Evolutionary conservation across 805 yeast species (phyloP).

Genomic region (Cyberlindnera suaveolens): DNA sequence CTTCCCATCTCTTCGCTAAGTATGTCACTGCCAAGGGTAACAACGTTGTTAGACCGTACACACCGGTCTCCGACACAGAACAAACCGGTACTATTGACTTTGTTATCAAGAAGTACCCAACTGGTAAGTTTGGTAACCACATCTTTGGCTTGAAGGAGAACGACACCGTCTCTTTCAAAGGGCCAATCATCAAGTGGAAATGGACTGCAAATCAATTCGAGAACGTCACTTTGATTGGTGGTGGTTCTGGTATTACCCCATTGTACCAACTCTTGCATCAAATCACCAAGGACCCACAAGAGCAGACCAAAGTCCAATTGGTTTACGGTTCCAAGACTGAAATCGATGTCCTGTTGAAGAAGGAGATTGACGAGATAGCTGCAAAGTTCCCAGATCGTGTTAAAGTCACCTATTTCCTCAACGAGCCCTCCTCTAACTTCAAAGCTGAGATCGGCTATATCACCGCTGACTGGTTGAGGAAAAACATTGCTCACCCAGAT

Average conservation of each 20-base stretch:
- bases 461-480: slow-evolving; percentile 61
- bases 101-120: slow-evolving; percentile 77
- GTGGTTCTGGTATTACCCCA: slow-evolving; percentile 97
- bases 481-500: slow-evolving; percentile 58
- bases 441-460: slow-evolving; percentile 72
- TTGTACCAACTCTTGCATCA: slow-evolving; percentile 80
- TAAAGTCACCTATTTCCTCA: slow-evolving; percentile 73
- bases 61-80: slow-evolving; percentile 73
- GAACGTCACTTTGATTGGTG: slow-evolving; percentile 80
- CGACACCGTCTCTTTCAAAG: slow-evolving; percentile 87
- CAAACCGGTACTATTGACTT: slow-evolving; percentile 72
- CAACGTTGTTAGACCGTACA: slow-evolving; percentile 71
- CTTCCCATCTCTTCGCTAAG: slow-evolving; percentile 78
- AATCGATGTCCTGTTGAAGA: slow-evolving; percentile 74
- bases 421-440: slow-evolving; percentile 38
- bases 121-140: slow-evolving; percentile 80
- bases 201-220: slow-evolving; percentile 84
- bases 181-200: slow-evolving; percentile 88
- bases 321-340: slow-evolving; percentile 75
- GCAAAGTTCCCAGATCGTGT: slow-evolving; percentile 71
- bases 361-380: slow-evolving; percentile 67
- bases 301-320: slow-evolving; percentile 82
- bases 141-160: slow-evolving; percentile 61
- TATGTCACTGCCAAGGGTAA: slow-evolving; percentile 77
- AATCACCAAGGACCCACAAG: slow-evolving; percentile 72